Evolutionary conservation across 768 basidiomycete genomes (phyloP), one percentile per base, ranked within the genome.

Genomic region (Boletus reticulatus): DNA sequence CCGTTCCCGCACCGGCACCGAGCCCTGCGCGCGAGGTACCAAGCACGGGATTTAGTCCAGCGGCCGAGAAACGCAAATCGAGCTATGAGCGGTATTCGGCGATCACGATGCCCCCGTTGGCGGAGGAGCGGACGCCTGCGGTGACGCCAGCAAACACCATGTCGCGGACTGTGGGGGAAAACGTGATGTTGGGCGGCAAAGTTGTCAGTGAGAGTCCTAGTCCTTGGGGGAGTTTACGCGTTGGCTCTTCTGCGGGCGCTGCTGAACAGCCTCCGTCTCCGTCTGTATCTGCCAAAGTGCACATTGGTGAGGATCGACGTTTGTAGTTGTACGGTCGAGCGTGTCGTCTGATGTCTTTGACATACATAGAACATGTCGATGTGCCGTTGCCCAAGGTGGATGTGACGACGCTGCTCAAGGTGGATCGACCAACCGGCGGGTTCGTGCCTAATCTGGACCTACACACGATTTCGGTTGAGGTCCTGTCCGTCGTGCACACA

Each of bases 401-500:
- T 52, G 34, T 36, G 34, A 14, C 14, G 34, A 6, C 34, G 34
- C 34, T 36, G 34, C 34, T 36, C 34, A 36, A 61, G 14, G 67
- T 85, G 49, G 74, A 88, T 52, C 64, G 41, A 14, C 45, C 50
- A 14, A 16, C 47, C 7, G 29, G 22, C 14, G 34, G 14, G 38
- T 71, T 62, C 37, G 56, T 52, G 20, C 62, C 67, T 8, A 63
- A 75, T 44, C 53, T 72, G 0, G 79, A 80, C 45, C 50, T 73
- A 24, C 75, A 74, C 52, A 85, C 82, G 0, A 79, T 94, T 36
- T 90, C 89, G n/a, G 82, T 91, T 4, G 91, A 93, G 37, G 78
- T 88, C 3, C 74, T 92, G 67, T 69, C 75, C 12, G 76, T 94
- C 55, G 67, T 75, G 1, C 86, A 84, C 12, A 76, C 71, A 50